These are phyloP conservation scores for Ascochyta lentis DNA, from an alignment of 2,329 filamentous ascomycete genomes.

Conservation along the genomic window DNA sequence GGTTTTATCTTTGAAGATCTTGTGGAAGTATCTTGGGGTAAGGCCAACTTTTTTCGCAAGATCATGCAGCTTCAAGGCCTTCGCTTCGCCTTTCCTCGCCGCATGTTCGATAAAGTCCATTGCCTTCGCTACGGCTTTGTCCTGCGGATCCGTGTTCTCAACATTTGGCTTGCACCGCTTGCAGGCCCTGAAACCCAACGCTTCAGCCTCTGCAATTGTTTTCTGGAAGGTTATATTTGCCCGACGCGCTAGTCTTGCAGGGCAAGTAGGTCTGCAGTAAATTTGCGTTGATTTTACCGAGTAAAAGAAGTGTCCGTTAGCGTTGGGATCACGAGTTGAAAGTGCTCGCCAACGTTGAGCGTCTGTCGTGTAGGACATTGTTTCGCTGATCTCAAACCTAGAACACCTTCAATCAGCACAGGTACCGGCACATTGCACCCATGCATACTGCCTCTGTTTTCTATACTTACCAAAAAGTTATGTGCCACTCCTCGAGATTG, in stretches of 20 bases:
- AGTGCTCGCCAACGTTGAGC: slow-evolving; percentile 52
- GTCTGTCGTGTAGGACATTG: slow-evolving; percentile 43
- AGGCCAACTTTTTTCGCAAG: slow-evolving; percentile 60
- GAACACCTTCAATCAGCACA: background rate
- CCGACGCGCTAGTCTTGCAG: slow-evolving; percentile 64
- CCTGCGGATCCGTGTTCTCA: slow-evolving; percentile 52
- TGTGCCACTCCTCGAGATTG: background rate
- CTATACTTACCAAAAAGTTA: background rate
- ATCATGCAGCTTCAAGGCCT: slow-evolving; percentile 50
- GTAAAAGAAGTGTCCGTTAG: slow-evolving; percentile 60
- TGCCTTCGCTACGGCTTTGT: slow-evolving; percentile 52
- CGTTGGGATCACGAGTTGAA: slow-evolving; percentile 52
- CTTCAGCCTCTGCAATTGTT: slow-evolving; percentile 55
- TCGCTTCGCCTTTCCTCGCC: slow-evolving; percentile 25
- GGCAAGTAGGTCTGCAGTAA: slow-evolving; percentile 68
- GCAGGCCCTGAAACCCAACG: slow-evolving; percentile 62
- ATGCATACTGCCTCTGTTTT: background rate
- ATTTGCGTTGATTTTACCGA: slow-evolving; percentile 63
- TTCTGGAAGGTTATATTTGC: slow-evolving; percentile 64
- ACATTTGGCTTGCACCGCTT: slow-evolving; percentile 62
- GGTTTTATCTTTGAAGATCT: slow-evolving; percentile 63
- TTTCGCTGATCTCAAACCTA: background rate
- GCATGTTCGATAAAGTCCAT: slow-evolving; percentile 39
- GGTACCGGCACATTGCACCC: too few species aligned
- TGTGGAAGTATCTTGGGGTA: slow-evolving; percentile 65